Conservation (phyloP, 2,329 filamentous ascomycete species). For the Ceratocystiopsis brevicomis region DNA sequence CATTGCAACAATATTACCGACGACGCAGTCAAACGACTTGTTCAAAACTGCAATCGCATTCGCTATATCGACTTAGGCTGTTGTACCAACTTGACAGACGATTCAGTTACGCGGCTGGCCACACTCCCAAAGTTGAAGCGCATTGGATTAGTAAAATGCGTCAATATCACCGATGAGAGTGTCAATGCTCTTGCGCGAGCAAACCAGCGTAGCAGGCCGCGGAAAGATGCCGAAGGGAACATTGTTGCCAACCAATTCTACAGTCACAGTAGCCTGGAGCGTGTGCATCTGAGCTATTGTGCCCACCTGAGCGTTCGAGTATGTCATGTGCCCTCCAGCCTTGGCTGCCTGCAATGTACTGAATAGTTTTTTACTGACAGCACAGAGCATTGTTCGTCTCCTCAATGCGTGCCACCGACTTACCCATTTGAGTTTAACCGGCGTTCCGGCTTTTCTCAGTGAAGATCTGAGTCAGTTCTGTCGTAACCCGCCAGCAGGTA, state of each 20-base stretch:
- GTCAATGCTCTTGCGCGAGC: conserved; percentile 68
- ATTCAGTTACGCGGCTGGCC: conserved; percentile 72
- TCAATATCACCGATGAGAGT: conserved; percentile 72
- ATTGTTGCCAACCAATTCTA: conserved; percentile 32
- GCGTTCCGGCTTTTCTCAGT: conserved; percentile 74
- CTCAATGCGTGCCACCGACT: conserved; percentile 82
- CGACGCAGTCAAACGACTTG: conserved; percentile 64
- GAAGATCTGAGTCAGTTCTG: conserved; percentile 75
- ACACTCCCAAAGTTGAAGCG: conserved; percentile 81
- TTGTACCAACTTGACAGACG: conserved; percentile 73
- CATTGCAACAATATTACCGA: conserved; percentile 89
- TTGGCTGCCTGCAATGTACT: too few relatives aligned
- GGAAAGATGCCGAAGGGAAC: conserved; percentile 29
- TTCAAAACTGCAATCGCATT: conserved; percentile 77
- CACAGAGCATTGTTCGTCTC: conserved; percentile 62
- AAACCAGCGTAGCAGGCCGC: conserved; percentile 31
- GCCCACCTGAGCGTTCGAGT: conserved; percentile 65
- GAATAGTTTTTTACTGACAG: conserved; percentile 11
- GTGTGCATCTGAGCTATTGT: conserved; percentile 94
- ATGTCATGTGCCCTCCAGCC: conserved; percentile 17
- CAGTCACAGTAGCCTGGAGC: conserved; percentile 53
- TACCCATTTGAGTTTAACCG: conserved; percentile 86
- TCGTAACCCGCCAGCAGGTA: conserved; percentile 61
- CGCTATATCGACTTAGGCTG: conserved; percentile 97
- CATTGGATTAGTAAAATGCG: conserved; percentile 89